These are phyloP conservation scores for Paraphysoderma sedebokerense DNA, from an alignment of 371 early-diverging fungal species.

Conservation along the genomic window DNA sequence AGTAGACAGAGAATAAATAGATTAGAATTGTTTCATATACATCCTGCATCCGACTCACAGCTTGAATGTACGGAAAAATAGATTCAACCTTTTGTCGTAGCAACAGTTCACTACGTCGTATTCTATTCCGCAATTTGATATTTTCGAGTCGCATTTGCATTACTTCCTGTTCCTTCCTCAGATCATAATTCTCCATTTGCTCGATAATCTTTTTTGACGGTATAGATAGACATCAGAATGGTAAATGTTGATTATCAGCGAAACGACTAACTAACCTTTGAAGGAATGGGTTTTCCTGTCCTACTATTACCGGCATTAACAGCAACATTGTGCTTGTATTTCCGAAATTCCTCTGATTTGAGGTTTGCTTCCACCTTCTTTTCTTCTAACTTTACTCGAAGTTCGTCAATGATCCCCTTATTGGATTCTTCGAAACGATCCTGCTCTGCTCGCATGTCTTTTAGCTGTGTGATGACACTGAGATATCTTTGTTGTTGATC, in stretches of 20 bases:
- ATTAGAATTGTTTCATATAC: no score
- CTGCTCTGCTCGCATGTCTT: conserved; percentile 12
- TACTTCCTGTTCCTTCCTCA: conserved; percentile 24
- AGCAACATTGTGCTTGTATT: conserved; percentile 16
- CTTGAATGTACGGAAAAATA: no score
- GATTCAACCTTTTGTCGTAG: conserved; percentile 25
- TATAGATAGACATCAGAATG: no score
- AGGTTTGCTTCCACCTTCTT: conserved; percentile 13
- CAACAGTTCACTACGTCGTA: conserved; percentile 20
- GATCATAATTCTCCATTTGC: conserved; percentile 17
- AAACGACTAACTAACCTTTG: no score
- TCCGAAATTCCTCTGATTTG: conserved; percentile 16
- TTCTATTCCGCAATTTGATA: conserved; percentile 26
- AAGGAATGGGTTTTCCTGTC: conserved; percentile 20
- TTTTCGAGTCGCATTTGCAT: conserved; percentile 25
- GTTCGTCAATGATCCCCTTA: conserved; percentile 11
- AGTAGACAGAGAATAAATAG: no score
- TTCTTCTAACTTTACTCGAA: conserved; percentile 15
- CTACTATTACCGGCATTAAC: conserved; percentile 19
- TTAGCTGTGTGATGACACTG: conserved; percentile 15
- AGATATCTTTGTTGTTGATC: conserved; percentile 26
- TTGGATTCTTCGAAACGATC: conserved; percentile 12
- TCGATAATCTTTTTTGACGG: no score
- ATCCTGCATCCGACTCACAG: no score
- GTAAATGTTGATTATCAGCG: no score